Evolutionary conservation across 2,329 filamentous ascomycete species (phyloP).

Genomic region (Ascochyta fabae): DNA sequence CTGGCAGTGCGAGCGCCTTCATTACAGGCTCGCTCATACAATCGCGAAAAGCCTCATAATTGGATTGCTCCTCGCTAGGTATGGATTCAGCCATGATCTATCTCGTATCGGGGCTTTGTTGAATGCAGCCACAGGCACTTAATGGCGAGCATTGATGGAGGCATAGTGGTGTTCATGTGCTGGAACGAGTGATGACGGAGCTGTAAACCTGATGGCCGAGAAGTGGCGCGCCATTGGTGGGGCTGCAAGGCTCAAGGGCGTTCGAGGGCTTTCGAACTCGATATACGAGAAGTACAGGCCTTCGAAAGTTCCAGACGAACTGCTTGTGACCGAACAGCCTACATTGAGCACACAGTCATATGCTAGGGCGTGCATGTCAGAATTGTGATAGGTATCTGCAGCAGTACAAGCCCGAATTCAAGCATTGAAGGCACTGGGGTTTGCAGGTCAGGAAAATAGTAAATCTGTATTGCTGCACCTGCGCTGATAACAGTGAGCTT

Average conservation of each 20-base stretch:
- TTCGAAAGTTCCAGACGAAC: background rate
- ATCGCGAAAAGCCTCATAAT: constrained; percentile 75
- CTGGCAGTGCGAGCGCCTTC: constrained; percentile 59
- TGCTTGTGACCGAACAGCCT: background rate
- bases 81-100: constrained; percentile 41
- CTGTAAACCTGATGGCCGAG: constrained; percentile 23
- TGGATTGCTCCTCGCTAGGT: constrained; percentile 52
- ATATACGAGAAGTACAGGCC: constrained; percentile 1
- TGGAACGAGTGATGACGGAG: constrained; percentile 28
- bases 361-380: background rate
- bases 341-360: background rate
- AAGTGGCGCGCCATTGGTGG: constrained; percentile 24
- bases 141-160: constrained; percentile 5
- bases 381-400: background rate
- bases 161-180: constrained; percentile 26
- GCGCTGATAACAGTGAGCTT: background rate
- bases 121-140: background rate
- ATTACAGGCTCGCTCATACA: constrained; percentile 74
- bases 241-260: constrained; percentile 22
- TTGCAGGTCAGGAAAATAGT: background rate
- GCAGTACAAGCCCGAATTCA: background rate
- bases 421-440: background rate
- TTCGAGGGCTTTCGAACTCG: constrained; percentile 8
- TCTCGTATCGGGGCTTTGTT: background rate
- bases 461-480: background rate